Base-by-base conservation (phyloP, 306 rosid species). In the Malus sylvestris region DNA sequence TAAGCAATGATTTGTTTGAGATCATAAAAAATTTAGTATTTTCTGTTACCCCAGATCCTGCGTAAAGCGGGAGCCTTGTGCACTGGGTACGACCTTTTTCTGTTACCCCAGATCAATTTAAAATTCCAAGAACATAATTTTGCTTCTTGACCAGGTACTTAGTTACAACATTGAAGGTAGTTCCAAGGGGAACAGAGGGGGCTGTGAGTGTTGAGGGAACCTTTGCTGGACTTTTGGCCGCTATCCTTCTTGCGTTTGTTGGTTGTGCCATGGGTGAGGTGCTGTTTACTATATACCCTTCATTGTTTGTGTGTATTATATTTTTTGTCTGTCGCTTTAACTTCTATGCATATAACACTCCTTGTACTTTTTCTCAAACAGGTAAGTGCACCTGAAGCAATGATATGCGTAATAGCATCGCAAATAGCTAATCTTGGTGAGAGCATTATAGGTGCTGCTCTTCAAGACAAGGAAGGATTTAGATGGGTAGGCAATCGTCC, bases 171-270 rank as follows among this genome's bases (percentile, higher is more conserved):
- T 84, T 96, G 83, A 92, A 91, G 88, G 76, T 89, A 70, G 99
- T 96, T 80, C 98, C 98, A 74, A 87, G 98, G 84, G 99, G 99
- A 71, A 96, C 99, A 27, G 99, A 96, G 84, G 99, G 99, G 74
- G 99, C 98, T 29, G 88, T 96, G 72, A 96, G 99, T 80, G 77
- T 92, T 10, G 98, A 91, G 77, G 99, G 99, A 88, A 91, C 99
- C 75, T 38, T 91, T 81, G 97, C 99, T 59, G 99, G 99, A 81
- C 80, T 96, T 84, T 83, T 92, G 33, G 99, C 98, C 25, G 83
- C 97, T 29, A 59, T 87, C 60, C 64, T 81, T 86, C 97, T 96
- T 76, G 92, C 99, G 8, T 82, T 67, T 76, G 87, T 85, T 59
- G 83, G 90, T 78, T 88, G 71, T 86, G 82, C 88, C 78, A 59